These are phyloP conservation scores for Aspergillus pseudoglaucus DNA, from an alignment of 2,329 filamentous ascomycete species.

Conservation along the genomic window DNA sequence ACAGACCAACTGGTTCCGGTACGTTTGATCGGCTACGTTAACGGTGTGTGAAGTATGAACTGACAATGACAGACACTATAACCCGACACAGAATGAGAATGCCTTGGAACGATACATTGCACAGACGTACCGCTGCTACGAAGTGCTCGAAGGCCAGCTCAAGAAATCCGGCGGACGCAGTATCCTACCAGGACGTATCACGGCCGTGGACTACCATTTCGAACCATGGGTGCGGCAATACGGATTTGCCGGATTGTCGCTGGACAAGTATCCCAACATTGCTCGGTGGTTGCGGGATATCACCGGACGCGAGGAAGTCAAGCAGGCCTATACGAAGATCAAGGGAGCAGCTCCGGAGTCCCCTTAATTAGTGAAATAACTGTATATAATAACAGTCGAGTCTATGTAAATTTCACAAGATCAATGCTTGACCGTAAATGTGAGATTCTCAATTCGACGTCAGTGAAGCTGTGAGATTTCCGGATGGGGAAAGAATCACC, in stretches of 20 bases:
- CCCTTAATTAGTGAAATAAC: neutral
- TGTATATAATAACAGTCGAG: conserved; percentile 5
- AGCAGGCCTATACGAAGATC: conserved; percentile 35
- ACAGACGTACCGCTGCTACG: conserved; percentile 38
- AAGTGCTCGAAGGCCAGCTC: conserved; percentile 38
- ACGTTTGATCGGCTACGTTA: neutral
- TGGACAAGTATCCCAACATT: conserved; percentile 37
- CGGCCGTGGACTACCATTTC: conserved; percentile 38
- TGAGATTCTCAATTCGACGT: neutral
- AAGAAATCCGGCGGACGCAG: conserved; percentile 32
- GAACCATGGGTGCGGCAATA: conserved; percentile 25
- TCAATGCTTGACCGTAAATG: neutral
- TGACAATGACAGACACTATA: neutral
- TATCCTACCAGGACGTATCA: conserved; percentile 31
- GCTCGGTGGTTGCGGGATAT: conserved; percentile 34
- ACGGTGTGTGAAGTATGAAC: neutral
- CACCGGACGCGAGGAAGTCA: conserved; percentile 31
- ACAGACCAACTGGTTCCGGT: conserved; percentile 36
- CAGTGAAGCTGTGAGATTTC: neutral
- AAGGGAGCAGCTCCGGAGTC: conserved; percentile 3
- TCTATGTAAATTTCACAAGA: too few species aligned
- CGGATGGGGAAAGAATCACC: neutral
- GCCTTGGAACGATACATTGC: conserved; percentile 34
- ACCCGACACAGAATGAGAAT: conserved; percentile 36
- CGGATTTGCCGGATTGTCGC: conserved; percentile 31